Evolutionary conservation across 371 early-diverging fungal genomes (phyloP), one percentile per base, ranked within the genome.

Genomic region (Sporodiniella umbellata): DNA sequence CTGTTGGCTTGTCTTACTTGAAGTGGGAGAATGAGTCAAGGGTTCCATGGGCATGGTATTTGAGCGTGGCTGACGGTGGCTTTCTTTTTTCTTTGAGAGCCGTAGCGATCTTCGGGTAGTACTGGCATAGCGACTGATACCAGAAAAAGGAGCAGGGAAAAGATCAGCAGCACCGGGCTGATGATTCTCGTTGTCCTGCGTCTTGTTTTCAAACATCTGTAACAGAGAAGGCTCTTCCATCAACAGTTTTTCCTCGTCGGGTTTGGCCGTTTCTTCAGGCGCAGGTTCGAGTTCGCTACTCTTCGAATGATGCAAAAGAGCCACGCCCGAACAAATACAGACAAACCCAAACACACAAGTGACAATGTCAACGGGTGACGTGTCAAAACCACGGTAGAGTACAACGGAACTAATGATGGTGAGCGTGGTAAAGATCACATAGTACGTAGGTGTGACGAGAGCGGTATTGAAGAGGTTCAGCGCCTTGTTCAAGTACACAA

Each of bases 401-500:
- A 94, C 85, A 11, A 91, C 87, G 0, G 93, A 88, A 22, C 94
- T 93, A 28, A 90, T 69, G 40, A 96, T 91, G 5, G 97, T 96
- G 25, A 92, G 80, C 10, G 94, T 89, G 12, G 96, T 96, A 66
- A 96, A 96, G 35, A 90, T 80, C 15, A 96, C 96, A 55, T 95
- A 96, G 68, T 96, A 96, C 26, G 94, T 88, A 18, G 92, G 93
- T 2, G 93, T 93, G 33, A 93, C 93, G 46, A 91, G 63, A 43
- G 94, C 93, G 8, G 96, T 94, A 51, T 90, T 90, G 68, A 95
- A 96, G 31, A 91, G 56, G 56, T 94, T 95, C 21, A 96, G 80
- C 8, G 97, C 95, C 70, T 96, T 96, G 80, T 96, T 96, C 43
- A 96, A 87, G 63, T 96, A 96, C 62, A 94, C 93, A 64, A 96